Percentiles rank a stretch among this genome's conserved stretches.
These are phyloP conservation scores for Terfezia claveryi DNA, from an alignment of 495 filamentous ascomycete species.

Conservation along the genomic window DNA sequence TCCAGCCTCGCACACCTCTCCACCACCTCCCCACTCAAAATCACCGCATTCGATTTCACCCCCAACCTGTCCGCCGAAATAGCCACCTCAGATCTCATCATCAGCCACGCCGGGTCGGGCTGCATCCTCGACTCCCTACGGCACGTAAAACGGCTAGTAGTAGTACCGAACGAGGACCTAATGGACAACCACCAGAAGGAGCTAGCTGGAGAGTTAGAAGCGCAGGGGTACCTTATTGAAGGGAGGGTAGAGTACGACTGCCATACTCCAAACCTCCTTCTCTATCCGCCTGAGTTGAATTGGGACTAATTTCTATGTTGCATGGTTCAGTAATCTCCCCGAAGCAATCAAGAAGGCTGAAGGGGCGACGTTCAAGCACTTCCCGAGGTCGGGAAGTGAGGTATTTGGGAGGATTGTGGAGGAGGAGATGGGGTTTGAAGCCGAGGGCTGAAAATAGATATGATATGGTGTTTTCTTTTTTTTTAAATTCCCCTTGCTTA, in stretches of 20 bases:
- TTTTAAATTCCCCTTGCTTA: no score
- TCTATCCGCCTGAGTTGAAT: not conserved
- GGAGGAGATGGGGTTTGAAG: conserved; percentile 9
- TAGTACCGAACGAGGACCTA: conserved; percentile 64
- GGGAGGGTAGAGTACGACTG: conserved; percentile 38
- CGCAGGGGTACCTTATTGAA: conserved; percentile 45
- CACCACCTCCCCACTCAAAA: conserved; percentile 19
- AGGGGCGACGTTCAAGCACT: conserved; percentile 7
- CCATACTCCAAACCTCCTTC: not conserved
- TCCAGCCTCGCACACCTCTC: not conserved
- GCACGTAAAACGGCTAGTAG: conserved; percentile 42
- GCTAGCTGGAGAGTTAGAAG: conserved; percentile 48
- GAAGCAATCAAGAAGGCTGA: conserved; percentile 9
- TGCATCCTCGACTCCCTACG: conserved; percentile 68
- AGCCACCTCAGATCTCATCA: conserved; percentile 38
- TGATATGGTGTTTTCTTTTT: no score
- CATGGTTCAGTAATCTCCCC: conserved; percentile 6
- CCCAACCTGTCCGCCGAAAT: conserved; percentile 24
- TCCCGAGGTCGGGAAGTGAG: conserved; percentile 8
- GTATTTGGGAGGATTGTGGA: conserved; percentile 8
- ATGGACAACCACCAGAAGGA: conserved; percentile 87
- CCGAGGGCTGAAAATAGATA: not conserved
- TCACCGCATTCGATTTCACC: conserved; percentile 46
- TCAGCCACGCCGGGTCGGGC: conserved; percentile 86
- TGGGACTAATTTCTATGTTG: not conserved